Conservation (phyloP, 2,329 filamentous ascomycete genomes). For the Phyllosticta citribraziliensis region DNA sequence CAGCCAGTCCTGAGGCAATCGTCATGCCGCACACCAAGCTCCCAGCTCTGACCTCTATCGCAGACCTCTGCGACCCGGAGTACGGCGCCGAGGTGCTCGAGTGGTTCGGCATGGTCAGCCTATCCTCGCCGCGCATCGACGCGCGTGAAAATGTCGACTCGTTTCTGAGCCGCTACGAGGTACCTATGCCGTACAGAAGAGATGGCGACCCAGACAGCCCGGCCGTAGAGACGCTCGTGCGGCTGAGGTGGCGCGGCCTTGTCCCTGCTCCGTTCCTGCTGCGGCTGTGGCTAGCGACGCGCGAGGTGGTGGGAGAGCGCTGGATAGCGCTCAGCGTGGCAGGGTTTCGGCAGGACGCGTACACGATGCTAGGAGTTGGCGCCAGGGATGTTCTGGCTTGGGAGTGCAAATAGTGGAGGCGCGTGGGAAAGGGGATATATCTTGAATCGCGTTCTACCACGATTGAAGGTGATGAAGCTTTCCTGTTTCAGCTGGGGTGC, state of each 20-base stretch:
- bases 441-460: neutral
- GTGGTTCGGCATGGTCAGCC: conserved; percentile 60
- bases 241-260: conserved; percentile 35
- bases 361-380: conserved; percentile 24
- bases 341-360: conserved; percentile 21
- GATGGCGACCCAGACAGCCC: conserved; percentile 5
- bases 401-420: conserved; percentile 17
- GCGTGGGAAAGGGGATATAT: too few relatives aligned
- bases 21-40: conserved; percentile 22
- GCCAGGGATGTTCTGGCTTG: conserved; percentile 24
- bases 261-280: conserved; percentile 26
- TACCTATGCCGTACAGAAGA: conserved; percentile 36
- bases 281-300: conserved; percentile 19
- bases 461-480: neutral
- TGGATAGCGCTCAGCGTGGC: conserved; percentile 25
- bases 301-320: conserved; percentile 15
- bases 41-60: conserved; percentile 15
- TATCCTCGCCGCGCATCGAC: conserved; percentile 55
- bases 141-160: conserved; percentile 52
- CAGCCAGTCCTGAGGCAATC: conserved; percentile 15
- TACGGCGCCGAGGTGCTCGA: conserved; percentile 60
- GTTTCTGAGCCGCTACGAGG: conserved; percentile 58
- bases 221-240: conserved; percentile 20
- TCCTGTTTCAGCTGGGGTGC: neutral
- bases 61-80: conserved; percentile 44